Conservation (phyloP, 345 rosid genomes). For the Eucalyptus globulus region DNA sequence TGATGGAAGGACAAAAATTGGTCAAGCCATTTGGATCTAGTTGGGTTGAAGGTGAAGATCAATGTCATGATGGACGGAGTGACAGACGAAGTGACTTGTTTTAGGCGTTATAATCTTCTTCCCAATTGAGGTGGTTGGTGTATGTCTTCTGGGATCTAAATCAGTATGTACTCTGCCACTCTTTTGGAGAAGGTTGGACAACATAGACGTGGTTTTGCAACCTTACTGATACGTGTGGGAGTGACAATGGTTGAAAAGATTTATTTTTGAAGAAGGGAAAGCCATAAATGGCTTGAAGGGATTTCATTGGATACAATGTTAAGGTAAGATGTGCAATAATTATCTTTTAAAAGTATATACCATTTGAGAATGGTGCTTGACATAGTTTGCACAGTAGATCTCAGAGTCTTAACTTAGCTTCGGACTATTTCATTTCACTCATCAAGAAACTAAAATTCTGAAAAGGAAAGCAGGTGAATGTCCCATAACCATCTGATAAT, state of each 20-base stretch:
- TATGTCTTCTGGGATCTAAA: neutral
- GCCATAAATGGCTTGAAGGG: neutral
- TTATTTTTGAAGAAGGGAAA: neutral
- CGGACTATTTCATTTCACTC: neutral
- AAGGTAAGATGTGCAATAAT: neutral
- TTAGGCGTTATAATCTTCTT: neutral
- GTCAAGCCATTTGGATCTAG: constrained; percentile 19
- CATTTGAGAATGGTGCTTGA: neutral
- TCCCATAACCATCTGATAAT: neutral
- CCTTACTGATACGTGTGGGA: neutral
- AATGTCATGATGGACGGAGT: neutral
- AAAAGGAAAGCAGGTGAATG: neutral
- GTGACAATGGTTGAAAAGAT: neutral
- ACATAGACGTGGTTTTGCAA: neutral
- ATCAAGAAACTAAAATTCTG: neutral
- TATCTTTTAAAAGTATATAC: neutral
- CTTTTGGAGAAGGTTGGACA: neutral
- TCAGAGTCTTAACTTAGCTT: neutral
- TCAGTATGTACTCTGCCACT: neutral
- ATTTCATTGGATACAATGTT: neutral
- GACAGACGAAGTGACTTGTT: neutral
- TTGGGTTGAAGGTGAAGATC: constrained; percentile 6
- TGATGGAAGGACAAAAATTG: constrained; percentile 12
- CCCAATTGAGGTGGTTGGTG: neutral
- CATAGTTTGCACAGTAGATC: neutral